Evolutionary conservation across 116 monocot genomes (phyloP).

Genomic region (Posidonia oceanica): DNA sequence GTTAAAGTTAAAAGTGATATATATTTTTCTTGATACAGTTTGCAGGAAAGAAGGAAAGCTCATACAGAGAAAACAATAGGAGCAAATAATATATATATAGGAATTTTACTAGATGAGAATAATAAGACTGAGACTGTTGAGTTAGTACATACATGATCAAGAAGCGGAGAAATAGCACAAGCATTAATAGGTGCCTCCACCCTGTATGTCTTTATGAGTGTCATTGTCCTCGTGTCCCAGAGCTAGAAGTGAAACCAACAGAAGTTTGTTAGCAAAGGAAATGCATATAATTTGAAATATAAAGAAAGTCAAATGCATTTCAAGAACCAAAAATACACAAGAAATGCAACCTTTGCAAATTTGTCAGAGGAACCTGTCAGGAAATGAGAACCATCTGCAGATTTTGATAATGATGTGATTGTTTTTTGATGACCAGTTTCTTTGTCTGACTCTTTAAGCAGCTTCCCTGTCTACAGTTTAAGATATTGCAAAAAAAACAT

Average conservation of each 20-base stretch:
- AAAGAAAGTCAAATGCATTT: too few species aligned
- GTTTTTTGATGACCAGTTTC: slow-evolving; percentile 77
- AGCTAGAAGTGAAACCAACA: slow-evolving; percentile 26
- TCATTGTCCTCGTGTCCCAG: slow-evolving; percentile 80
- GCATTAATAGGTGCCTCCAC: slow-evolving; percentile 83
- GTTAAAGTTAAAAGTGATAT: too few species aligned
- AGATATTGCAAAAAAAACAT: too few species aligned
- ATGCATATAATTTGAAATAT: too few species aligned
- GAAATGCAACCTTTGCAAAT: slow-evolving; percentile 58
- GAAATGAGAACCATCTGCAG: slow-evolving; percentile 86
- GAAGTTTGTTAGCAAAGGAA: too few species aligned
- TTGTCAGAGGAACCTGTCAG: slow-evolving; percentile 88
- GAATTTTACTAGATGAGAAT: too few species aligned
- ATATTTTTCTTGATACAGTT: too few species aligned
- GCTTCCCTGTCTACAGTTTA: slow-evolving; percentile 53
- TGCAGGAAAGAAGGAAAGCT: too few species aligned
- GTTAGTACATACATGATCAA: slow-evolving; percentile 65
- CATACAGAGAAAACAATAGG: too few species aligned
- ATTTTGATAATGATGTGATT: slow-evolving; percentile 69
- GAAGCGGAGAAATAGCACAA: slow-evolving; percentile 81
- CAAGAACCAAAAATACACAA: too few species aligned
- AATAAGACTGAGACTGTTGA: not conserved
- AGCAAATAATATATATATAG: too few species aligned
- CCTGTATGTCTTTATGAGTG: slow-evolving; percentile 82
- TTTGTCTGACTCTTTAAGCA: slow-evolving; percentile 75